A percentile compares a stretch with the other conserved stretches of the same genome.
Evolutionary conservation across 139 green algal species (phyloP).

Genomic region (Chlorella ohadii): DNA sequence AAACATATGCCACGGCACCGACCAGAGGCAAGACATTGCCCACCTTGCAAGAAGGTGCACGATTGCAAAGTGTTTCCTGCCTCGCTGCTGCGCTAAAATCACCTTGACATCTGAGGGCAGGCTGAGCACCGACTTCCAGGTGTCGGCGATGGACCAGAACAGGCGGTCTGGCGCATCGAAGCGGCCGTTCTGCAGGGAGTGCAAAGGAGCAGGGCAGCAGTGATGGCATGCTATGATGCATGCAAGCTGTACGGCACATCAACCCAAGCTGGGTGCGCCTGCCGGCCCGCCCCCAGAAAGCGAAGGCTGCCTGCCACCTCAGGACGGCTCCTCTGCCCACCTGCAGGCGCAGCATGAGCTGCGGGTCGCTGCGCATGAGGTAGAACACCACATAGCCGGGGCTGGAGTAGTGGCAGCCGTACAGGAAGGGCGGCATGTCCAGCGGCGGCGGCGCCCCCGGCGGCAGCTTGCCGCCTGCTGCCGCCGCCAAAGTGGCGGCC

Average conservation of each 20-base stretch:
- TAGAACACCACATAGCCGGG: conserved; percentile 95
- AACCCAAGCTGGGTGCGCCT: too few species aligned
- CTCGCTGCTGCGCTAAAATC: too few species aligned
- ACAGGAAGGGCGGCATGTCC: conserved; percentile 83
- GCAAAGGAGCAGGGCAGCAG: not conserved
- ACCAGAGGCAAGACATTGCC: too few species aligned
- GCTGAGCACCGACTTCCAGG: conserved; percentile 64
- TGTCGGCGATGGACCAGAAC: conserved; percentile 62
- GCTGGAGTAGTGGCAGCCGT: conserved; percentile 96
- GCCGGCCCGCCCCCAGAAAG: too few species aligned
- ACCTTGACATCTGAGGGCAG: conserved; percentile 72
- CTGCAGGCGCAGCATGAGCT: conserved; percentile 63
- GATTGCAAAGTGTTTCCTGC: too few species aligned
- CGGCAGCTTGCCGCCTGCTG: conserved; percentile 16
- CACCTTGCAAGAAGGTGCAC: too few species aligned
- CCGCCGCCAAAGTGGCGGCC: not conserved
- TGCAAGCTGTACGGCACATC: not conserved
- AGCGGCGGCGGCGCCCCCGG: conserved; percentile 47
- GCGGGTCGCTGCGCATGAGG: conserved; percentile 83
- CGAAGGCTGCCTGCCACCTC: too few species aligned
- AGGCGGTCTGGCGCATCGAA: conserved; percentile 91
- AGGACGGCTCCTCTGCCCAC: not conserved
- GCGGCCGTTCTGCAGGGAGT: conserved; percentile 62
- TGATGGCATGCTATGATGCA: not conserved
- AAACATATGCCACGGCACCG: too few species aligned